Base-by-base conservation (phyloP, 306 rosid species). In the Cucumis hystrix region DNA sequence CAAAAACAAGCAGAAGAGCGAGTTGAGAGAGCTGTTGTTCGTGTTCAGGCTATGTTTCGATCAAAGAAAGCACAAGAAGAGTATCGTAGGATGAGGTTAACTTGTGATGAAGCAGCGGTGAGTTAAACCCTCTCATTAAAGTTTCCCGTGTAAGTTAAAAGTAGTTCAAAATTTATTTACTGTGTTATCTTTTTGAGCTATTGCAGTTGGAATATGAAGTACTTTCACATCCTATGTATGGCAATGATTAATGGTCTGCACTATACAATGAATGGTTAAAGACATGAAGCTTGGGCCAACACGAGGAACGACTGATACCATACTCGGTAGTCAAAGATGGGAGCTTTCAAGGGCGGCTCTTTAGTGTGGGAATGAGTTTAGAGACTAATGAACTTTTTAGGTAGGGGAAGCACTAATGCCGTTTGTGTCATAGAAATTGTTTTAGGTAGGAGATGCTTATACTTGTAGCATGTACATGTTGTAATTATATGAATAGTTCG, bases 1-100 rank as follows among this genome's bases (percentile, higher is more conserved):
- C 87, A 90, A 80, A 92, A 84, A 79, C 99, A 91, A 82, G 99
- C 97, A 52, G 89, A 84, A 83, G 92, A 91, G 37, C 99, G 97
- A 17, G 79, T 91, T 56, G 97, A 87, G 83, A 91, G 86, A 83
- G 82, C 97, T 57, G 92, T 96, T 16, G 83, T 86, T 17, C 87
- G 92, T 3, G 98, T 96, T 65, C 97, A 96, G 85, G 84, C 93
- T 39, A 82, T 96, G 99, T 92, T 96, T 83, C 97, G 93, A 57
- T 96, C 99, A 3, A 92, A 84, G 84, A 87, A 96, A 86, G 99
- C 93, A 16, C 99, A 92, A 81, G 84, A 83, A 84, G 97, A 96
- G n/a, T 96, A 96, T 81, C 87, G 91, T 61, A 87, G 91, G 81
- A 89, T 96, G 97, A 96, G 91, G 86, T 59, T 96, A 70, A 74